Base-by-base conservation (phyloP, 257 asterid species). In the Fraxinus quadrangulata region DNA sequence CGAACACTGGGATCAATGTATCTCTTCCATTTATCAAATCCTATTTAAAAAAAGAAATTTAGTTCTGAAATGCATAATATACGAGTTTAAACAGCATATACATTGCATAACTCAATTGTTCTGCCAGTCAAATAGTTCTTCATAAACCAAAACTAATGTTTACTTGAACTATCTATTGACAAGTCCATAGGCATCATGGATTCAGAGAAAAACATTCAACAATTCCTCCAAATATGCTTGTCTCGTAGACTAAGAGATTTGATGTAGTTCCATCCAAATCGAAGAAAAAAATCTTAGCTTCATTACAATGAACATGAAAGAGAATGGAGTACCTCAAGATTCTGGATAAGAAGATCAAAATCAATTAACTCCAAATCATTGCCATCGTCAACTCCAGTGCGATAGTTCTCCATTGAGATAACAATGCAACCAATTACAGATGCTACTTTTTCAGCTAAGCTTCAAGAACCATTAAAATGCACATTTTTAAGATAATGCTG, bases 391-490 rank as follows among this genome's bases (percentile, higher is more conserved):
- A 85, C 85, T 78, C 95, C 97, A 65, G 93, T 92, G 78, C 97
- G 98, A 83, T 90, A 96, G 87, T 96, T 93, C 88, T 96, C 98
- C 99, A 93, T 96, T 40, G 95, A 90, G 78, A 96, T 88, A 78
- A 93, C 91, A 70, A 84, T 82, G 83, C 99, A 96, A 63, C 97
- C 96, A 86, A 96, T 88, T 63, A 96, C 98, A 79, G 97, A 90
- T 74, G 94, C 96, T 68, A 96, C 99, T 92, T 93, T 96, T 83
- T 96, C 98, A 65, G 97, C 91, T 86, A 96, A 90, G 97, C 98
- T 96, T 90, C 94, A 88, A 85, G 83, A 89, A 83, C 80, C 81
- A 88, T 63, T 71, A 78, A 78, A 75, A 87, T 71, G 70, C 81
- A 84, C 77, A 70, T 26, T 73, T 78, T 75, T 77, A 63, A 81